Conservation (phyloP, 208 protist species). For the Lotmaria passim region DNA sequence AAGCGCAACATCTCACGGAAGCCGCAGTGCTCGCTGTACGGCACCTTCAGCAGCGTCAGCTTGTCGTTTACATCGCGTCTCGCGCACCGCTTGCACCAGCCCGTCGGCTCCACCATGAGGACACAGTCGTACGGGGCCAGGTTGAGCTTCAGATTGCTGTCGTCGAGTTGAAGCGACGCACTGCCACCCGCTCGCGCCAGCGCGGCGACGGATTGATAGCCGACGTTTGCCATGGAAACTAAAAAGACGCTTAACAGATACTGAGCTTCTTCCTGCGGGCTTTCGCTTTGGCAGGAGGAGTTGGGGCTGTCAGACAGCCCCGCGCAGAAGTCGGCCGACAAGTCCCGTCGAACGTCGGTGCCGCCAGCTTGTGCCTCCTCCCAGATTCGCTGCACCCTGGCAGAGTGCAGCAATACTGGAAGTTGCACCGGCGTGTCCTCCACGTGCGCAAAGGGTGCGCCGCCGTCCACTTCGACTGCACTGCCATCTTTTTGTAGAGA, state of each 20-base stretch:
- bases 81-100: constrained; percentile 57
- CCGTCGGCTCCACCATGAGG: constrained; percentile 81
- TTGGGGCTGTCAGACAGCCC: neutral
- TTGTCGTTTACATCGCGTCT: constrained; percentile 26
- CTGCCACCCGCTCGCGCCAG: constrained; percentile 4
- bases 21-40: constrained; percentile 90
- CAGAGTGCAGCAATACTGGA: constrained; percentile 8
- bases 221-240: constrained; percentile 26
- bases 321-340: constrained; percentile 6
- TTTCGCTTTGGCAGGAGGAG: neutral
- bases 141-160: constrained; percentile 44
- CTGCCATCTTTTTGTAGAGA: neutral
- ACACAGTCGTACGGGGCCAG: constrained; percentile 60
- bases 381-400: constrained; percentile 6
- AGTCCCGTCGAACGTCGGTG: neutral
- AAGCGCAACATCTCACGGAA: constrained; percentile 86
- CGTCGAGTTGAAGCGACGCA: constrained; percentile 31
- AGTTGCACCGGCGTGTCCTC: constrained; percentile 26
- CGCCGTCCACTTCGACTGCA: neutral
- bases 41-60: constrained; percentile 56
- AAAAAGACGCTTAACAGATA: constrained; percentile 32
- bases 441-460: constrained; percentile 1
- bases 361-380: neutral
- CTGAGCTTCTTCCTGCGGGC: neutral
- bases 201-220: constrained; percentile 23